Percentiles rank a stretch among this genome's conserved stretches.
Evolutionary conservation across 805 yeast genomes (phyloP).

Genomic region (Spathaspora passalidarum): DNA sequence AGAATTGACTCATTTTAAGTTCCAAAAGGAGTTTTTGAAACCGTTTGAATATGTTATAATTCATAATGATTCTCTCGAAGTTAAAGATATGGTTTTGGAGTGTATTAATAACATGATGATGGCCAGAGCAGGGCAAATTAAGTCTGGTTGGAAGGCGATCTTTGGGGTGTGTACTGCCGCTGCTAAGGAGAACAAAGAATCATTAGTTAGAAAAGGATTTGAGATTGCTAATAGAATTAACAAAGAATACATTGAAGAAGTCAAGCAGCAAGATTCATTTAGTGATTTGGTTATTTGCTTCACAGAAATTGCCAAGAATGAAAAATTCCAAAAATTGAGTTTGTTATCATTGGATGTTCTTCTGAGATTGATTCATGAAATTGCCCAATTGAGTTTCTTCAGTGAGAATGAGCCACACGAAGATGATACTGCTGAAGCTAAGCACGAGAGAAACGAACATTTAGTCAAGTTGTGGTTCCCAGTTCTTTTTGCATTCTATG

Average conservation of each 20-base stretch:
- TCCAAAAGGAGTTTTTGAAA: slow-evolving; percentile 88
- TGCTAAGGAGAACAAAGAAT: slow-evolving; percentile 57
- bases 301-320: slow-evolving; percentile 80
- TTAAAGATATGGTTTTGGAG: slow-evolving; percentile 85
- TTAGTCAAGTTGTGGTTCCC: slow-evolving; percentile 79
- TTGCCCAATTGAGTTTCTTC: slow-evolving; percentile 45
- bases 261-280: slow-evolving; percentile 68
- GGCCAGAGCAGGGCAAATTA: slow-evolving; percentile 68
- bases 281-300: slow-evolving; percentile 68
- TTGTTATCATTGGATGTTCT: slow-evolving; percentile 78
- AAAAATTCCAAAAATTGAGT: slow-evolving; percentile 73
- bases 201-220: slow-evolving; percentile 62
- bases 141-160: slow-evolving; percentile 94
- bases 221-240: slow-evolving; percentile 61
- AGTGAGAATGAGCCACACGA: slow-evolving; percentile 13
- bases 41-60: slow-evolving; percentile 82
- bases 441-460: slow-evolving; percentile 22
- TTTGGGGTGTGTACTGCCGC: slow-evolving; percentile 75
- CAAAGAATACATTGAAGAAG: slow-evolving; percentile 56
- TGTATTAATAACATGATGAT: slow-evolving; percentile 83
- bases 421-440: slow-evolving; percentile 8
- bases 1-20: slow-evolving; percentile 91
- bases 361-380: slow-evolving; percentile 55
- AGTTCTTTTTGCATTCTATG: slow-evolving; percentile 78
- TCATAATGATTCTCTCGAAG: slow-evolving; percentile 64